A percentile compares a stretch with the other conserved stretches of the same genome.
Conservation (phyloP, 768 basidiomycete species). For the Mycena capillaripes region DNA sequence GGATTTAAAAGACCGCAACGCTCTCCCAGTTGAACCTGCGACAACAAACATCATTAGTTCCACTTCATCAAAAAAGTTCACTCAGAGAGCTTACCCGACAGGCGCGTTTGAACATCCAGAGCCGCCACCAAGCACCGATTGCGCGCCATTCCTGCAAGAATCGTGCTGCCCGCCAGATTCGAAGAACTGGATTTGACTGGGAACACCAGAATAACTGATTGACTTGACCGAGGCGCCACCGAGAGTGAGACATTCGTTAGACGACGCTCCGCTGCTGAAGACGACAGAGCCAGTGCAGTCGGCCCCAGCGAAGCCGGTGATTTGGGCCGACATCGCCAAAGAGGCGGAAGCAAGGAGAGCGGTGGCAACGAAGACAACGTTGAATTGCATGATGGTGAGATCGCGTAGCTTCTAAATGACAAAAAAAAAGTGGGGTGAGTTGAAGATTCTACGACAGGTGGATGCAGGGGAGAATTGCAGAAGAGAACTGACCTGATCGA, state of each 20-base stretch:
- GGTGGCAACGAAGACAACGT: conserved; percentile 14
- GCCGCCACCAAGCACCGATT: neutral
- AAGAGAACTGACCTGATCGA: neutral
- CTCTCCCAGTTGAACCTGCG: neutral
- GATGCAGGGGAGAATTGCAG: neutral
- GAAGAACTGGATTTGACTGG: neutral
- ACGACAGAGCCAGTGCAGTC: neutral
- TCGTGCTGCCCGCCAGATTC: neutral
- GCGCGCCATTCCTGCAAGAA: neutral
- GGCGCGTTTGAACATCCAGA: conserved; percentile 3
- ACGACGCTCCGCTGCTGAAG: neutral
- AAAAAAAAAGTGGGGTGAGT: conserved; percentile 10
- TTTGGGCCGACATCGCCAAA: conserved; percentile 8
- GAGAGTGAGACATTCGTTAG: neutral
- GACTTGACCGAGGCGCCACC: neutral
- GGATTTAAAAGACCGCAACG: neutral
- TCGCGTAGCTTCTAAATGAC: conserved; percentile 34
- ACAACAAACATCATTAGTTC: neutral
- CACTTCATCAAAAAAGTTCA: neutral
- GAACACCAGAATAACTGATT: neutral
- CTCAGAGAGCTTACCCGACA: neutral
- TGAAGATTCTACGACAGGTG: conserved; percentile 10
- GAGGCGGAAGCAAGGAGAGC: conserved; percentile 16
- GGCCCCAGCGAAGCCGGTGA: conserved; percentile 1
- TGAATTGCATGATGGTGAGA: conserved; percentile 39